Evolutionary conservation across 1,139 yeast genomes (phyloP).

Genomic region (Blastobotrys apis): DNA sequence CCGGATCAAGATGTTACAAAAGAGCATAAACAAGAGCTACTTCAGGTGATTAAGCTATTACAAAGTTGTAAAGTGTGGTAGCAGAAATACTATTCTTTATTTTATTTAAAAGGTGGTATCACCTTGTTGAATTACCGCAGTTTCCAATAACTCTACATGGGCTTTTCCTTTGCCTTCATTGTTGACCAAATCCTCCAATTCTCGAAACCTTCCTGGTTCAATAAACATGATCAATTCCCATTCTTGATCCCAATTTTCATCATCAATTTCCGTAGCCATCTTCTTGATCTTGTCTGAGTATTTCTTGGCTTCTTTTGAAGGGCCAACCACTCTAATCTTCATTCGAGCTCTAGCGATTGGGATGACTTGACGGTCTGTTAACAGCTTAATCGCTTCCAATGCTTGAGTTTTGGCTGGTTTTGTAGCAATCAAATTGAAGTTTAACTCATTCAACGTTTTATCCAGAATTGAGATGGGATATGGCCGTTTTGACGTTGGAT

Average conservation of each 20-base stretch:
- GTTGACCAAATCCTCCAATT: constrained; percentile 57
- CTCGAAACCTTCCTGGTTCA: constrained; percentile 84
- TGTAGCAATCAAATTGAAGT: constrained; percentile 74
- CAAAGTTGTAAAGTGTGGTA: constrained; percentile 36
- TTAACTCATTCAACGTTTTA: constrained; percentile 74
- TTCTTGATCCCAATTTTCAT: constrained; percentile 44
- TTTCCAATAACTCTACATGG: constrained; percentile 76
- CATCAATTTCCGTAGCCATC: constrained; percentile 51
- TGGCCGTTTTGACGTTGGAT: constrained; percentile 83
- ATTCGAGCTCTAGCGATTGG: constrained; percentile 94
- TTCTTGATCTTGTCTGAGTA: constrained; percentile 49
- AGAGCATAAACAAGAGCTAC: constrained; percentile 32
- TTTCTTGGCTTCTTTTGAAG: constrained; percentile 48
- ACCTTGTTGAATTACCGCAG: constrained; percentile 75
- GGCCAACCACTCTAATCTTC: constrained; percentile 61
- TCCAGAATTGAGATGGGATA: constrained; percentile 94
- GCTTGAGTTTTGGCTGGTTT: constrained; percentile 87
- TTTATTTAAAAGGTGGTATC: constrained; percentile 25
- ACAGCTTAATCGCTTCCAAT: constrained; percentile 77
- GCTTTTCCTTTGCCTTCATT: constrained; percentile 54
- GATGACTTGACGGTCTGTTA: constrained; percentile 73
- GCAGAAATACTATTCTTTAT: no score
- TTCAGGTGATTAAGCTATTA: constrained; percentile 33
- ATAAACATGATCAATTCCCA: constrained; percentile 70
- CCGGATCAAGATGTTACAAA: constrained; percentile 23